A percentile compares a stretch with the other conserved stretches of the same genome.
Evolutionary conservation across 805 yeast species (phyloP).

Genomic region (Metschnikowia continentalis): DNA sequence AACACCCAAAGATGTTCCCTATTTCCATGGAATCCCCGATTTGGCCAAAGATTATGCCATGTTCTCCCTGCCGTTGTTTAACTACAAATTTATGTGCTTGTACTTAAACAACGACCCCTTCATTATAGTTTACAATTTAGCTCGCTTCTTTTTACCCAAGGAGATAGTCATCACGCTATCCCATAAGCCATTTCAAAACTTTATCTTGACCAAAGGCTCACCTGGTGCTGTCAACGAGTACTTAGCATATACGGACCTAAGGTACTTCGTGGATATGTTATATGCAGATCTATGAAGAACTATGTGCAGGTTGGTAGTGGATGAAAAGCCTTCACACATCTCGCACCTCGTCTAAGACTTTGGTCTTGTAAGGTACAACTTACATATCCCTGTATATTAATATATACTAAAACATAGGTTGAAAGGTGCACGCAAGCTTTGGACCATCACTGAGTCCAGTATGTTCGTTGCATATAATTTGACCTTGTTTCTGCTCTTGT

Average conservation of each 20-base stretch:
- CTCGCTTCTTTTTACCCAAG: constrained; percentile 69
- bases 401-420: too few species aligned
- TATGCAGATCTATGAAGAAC: too few species aligned
- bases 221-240: too few species aligned
- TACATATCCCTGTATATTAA: too few species aligned
- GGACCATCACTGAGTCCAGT: constrained; percentile 42
- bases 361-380: too few species aligned
- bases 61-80: constrained; percentile 31
- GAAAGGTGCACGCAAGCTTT: constrained; percentile 25
- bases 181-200: constrained; percentile 37
- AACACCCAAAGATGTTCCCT: constrained; percentile 28
- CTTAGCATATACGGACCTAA: too few species aligned
- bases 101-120: constrained; percentile 69
- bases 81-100: constrained; percentile 69
- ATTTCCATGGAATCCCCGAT: constrained; percentile 14
- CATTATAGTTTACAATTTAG: constrained; percentile 64
- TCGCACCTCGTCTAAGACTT: too few species aligned
- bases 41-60: constrained; percentile 20
- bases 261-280: too few species aligned
- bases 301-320: too few species aligned
- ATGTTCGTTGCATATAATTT: constrained; percentile 34
- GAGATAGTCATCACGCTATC: constrained; percentile 55
- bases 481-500: constrained; percentile 45
- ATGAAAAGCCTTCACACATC: too few species aligned
- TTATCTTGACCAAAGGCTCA: constrained; percentile 36